Evolutionary conservation across 352 stramenopile species (phyloP).

Genomic region (Pilasporangium apinafurcum): DNA sequence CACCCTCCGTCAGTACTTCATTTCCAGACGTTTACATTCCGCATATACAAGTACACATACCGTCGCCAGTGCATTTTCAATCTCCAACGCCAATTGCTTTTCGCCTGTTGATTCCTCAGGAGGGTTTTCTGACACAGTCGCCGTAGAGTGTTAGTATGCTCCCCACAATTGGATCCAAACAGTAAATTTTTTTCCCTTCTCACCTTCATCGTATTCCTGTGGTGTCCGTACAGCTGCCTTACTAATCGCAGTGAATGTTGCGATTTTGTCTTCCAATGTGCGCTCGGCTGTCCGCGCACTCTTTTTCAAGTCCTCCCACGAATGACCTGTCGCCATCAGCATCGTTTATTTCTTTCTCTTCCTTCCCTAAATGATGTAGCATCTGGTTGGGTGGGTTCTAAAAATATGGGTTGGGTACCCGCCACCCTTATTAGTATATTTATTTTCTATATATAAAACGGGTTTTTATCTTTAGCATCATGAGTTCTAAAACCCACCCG

Average conservation of each 20-base stretch:
- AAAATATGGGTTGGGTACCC: no score
- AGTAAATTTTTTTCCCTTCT: not conserved
- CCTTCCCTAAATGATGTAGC: not conserved
- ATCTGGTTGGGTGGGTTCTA: no score
- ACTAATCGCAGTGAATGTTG: slow-evolving; percentile 55
- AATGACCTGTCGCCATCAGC: slow-evolving; percentile 39
- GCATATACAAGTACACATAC: slow-evolving; percentile 15
- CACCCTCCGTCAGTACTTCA: no score
- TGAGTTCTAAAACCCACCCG: no score
- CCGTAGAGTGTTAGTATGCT: not conserved
- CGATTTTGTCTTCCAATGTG: slow-evolving; percentile 79
- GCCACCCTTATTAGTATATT: no score
- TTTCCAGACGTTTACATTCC: no score
- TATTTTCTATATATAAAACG: no score
- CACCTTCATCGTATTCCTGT: slow-evolving; percentile 62
- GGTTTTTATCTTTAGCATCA: no score
- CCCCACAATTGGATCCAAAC: not conserved
- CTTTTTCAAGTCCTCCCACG: slow-evolving; percentile 76
- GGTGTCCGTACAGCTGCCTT: slow-evolving; percentile 29
- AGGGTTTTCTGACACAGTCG: slow-evolving; percentile 49
- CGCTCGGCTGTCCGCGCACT: slow-evolving; percentile 65
- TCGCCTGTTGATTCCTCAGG: slow-evolving; percentile 47
- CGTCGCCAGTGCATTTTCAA: slow-evolving; percentile 63
- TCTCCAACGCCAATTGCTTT: slow-evolving; percentile 59
- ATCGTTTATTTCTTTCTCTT: slow-evolving; percentile 26